These are phyloP conservation scores for Cinnamomum micranthum DNA, from an alignment of 164 flowering plant species.

Conservation along the genomic window DNA sequence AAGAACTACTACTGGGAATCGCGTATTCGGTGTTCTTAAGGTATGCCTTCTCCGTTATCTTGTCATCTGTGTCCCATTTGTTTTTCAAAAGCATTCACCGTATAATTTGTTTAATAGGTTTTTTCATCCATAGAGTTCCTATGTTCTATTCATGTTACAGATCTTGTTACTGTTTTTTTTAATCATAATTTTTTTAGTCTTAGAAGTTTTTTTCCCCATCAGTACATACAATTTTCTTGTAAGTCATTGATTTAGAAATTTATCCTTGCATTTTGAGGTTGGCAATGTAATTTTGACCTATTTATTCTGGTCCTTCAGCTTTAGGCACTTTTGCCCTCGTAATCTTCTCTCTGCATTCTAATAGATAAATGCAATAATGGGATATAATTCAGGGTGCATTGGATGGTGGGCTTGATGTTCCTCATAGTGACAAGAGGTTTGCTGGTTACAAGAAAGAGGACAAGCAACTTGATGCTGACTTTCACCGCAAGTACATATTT, in stretches of 20 bases:
- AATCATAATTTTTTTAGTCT: too few relatives aligned
- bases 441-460: constrained; percentile 62
- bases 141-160: neutral
- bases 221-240: neutral
- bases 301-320: neutral
- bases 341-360: neutral
- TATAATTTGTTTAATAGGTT: neutral
- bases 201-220: neutral
- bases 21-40: constrained; percentile 50
- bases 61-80: neutral
- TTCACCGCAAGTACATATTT: constrained; percentile 72
- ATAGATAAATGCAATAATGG: neutral
- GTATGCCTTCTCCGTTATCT: constrained; percentile 10
- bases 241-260: too few relatives aligned
- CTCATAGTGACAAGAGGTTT: constrained; percentile 85
- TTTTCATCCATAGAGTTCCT: neutral
- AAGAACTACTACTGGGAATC: constrained; percentile 44
- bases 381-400: constrained; percentile 57
- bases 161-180: neutral
- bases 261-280: too few relatives aligned
- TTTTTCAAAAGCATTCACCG: too few relatives aligned
- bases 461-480: constrained; percentile 74
- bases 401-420: constrained; percentile 87
- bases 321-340: neutral
- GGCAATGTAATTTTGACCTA: neutral